Evolutionary conservation across 805 yeast species (phyloP).

Genomic region (Teunomyces funiuensis): DNA sequence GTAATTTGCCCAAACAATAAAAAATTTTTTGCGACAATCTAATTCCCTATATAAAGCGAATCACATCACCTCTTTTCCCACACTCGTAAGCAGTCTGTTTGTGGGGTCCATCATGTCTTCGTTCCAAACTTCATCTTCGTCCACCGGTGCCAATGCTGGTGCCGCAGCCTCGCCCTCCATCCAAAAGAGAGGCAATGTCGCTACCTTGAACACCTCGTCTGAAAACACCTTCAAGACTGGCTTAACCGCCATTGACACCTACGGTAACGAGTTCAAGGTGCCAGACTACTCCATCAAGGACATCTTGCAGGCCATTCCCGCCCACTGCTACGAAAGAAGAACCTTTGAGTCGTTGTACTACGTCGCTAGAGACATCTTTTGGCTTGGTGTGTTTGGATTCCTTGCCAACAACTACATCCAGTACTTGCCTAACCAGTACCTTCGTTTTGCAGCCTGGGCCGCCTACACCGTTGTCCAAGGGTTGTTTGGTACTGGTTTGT

Average conservation of each 20-base stretch:
- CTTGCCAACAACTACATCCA: constrained; percentile 44
- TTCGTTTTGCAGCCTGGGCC: constrained; percentile 44
- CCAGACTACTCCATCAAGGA: constrained; percentile 66
- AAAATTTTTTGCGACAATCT: constrained; percentile 4
- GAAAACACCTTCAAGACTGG: constrained; percentile 4
- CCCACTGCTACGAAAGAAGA: constrained; percentile 59
- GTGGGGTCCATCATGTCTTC: constrained; percentile 6
- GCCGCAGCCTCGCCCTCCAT: constrained; percentile 8
- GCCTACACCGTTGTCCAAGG: constrained; percentile 42
- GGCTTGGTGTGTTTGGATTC: constrained; percentile 44
- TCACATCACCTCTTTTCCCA: constrained; percentile 1
- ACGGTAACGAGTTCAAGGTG: constrained; percentile 54
- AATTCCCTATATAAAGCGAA: constrained; percentile 3
- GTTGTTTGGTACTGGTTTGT: constrained; percentile 55
- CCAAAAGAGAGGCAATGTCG: constrained; percentile 14
- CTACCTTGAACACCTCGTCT: constrained; percentile 11
- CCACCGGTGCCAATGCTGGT: constrained; percentile 8
- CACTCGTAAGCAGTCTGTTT: constrained; percentile 1
- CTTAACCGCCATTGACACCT: constrained; percentile 47
- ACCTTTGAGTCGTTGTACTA: constrained; percentile 49
- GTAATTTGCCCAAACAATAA: constrained; percentile 2
- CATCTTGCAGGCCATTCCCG: constrained; percentile 56
- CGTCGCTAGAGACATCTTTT: constrained; percentile 52
- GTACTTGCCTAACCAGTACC: constrained; percentile 15
- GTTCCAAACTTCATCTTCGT: constrained; percentile 6